Conservation (phyloP, 2,329 filamentous ascomycete genomes). For the Pestalotiopsis fici region DNA sequence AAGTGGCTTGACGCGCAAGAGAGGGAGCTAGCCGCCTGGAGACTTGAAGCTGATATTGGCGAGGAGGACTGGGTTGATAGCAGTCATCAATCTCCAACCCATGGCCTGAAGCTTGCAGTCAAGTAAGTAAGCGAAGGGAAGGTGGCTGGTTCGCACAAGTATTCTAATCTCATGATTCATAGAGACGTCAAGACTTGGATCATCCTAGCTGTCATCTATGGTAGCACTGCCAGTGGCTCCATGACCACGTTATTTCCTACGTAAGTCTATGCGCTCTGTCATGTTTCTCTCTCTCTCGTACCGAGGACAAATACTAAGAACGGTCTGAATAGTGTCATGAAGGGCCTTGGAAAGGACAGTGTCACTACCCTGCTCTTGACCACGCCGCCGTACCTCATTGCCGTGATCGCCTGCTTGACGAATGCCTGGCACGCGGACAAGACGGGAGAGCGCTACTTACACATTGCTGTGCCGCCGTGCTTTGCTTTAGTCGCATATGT, state of each 20-base stretch:
- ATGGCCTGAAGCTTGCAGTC: constrained; percentile 4
- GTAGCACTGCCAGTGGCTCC: not conserved
- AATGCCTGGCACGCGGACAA: constrained; percentile 7
- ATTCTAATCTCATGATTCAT: not conserved
- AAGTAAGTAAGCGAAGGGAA: not conserved
- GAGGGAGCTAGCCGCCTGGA: not conserved
- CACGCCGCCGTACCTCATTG: constrained; percentile 1
- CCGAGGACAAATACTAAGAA: not conserved
- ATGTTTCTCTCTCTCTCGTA: not conserved
- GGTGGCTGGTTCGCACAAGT: not conserved
- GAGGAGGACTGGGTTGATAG: constrained; percentile 7
- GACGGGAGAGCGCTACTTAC: constrained; percentile 1
- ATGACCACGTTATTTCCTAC: constrained; percentile 2
- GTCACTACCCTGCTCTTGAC: constrained; percentile 5
- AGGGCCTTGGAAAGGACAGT: not conserved
- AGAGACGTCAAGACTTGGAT: constrained; percentile 7
- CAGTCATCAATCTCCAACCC: not conserved
- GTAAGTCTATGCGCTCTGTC: not conserved
- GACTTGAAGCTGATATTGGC: constrained; percentile 1
- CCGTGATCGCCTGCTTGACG: not conserved
- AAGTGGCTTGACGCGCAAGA: constrained; percentile 1
- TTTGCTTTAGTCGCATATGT: not conserved
- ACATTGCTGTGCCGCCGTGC: not conserved
- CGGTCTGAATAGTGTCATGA: not conserved
- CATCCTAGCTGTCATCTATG: constrained; percentile 2